Percentiles rank a stretch among this genome's conserved stretches.
phyloP scores from a whole-genome alignment of 495 filamentous ascomycete species.

The Cetradonia linearis region DNA sequence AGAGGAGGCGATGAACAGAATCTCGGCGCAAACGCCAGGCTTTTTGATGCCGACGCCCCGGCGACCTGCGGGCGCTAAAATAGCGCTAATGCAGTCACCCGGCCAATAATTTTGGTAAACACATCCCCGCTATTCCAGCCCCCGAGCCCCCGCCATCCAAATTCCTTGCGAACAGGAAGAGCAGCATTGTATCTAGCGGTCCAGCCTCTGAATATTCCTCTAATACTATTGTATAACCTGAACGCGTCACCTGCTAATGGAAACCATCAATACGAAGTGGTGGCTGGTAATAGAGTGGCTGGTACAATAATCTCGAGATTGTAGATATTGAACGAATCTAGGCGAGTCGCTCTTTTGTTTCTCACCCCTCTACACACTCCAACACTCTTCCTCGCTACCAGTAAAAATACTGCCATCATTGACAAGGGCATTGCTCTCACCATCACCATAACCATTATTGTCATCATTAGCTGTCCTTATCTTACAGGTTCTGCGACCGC shows the following conservation, averaged over 20 bases:
- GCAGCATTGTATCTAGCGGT: background rate
- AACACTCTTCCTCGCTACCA: background rate
- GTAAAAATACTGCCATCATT: background rate
- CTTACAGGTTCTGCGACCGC: constrained; percentile 1
- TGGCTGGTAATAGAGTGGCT: constrained; percentile 15
- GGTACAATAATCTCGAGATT: background rate
- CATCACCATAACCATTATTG: background rate
- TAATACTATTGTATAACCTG: background rate
- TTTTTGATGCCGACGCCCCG: background rate
- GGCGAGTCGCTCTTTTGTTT: constrained; percentile 7
- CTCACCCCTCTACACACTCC: background rate
- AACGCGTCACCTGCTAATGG: constrained; percentile 11
- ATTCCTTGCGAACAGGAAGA: background rate
- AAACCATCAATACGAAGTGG: background rate
- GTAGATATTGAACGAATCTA: background rate
- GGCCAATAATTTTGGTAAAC: background rate
- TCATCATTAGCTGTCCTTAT: background rate
- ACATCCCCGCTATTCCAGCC: background rate
- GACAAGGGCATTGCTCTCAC: background rate
- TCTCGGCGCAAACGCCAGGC: background rate
- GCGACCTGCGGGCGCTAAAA: background rate
- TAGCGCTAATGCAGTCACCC: background rate
- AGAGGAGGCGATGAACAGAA: background rate
- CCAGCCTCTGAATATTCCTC: constrained; percentile 6
- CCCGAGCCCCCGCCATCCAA: background rate